Evolutionary conservation across 768 basidiomycete species (phyloP).

Genomic region (Lentinula boryana): DNA sequence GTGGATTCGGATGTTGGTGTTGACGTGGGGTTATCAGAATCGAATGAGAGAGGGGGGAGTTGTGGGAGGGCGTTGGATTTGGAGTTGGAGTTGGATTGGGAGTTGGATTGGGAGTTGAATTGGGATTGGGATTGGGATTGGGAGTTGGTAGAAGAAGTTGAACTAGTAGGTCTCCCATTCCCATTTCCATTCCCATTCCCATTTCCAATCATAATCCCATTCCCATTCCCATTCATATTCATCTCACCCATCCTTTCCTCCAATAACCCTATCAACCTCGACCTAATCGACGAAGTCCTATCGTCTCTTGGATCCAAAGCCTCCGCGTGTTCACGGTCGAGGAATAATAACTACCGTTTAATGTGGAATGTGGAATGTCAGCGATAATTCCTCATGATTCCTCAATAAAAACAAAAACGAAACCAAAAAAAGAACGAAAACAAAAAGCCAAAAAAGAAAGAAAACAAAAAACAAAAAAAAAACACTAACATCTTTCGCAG

Average conservation of each 20-base stretch:
- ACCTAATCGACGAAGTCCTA: slow-evolving; percentile 64
- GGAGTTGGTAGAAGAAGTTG: no score
- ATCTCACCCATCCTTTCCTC: slow-evolving; percentile 53
- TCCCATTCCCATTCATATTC: no score
- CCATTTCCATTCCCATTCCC: neutral
- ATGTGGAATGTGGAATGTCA: no score
- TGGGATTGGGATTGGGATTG: no score
- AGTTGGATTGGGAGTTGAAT: no score
- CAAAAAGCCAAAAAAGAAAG: no score
- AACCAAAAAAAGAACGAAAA: no score
- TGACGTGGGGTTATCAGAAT: slow-evolving; percentile 14
- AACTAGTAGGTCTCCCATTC: slow-evolving; percentile 13
- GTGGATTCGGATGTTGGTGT: no score
- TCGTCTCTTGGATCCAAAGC: slow-evolving; percentile 72
- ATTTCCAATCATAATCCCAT: no score
- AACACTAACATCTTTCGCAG: slow-evolving; percentile 66
- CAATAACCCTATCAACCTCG: slow-evolving; percentile 56
- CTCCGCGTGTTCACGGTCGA: slow-evolving; percentile 80
- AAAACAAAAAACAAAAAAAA: neutral
- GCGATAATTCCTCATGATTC: no score
- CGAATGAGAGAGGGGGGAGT: slow-evolving; percentile 58
- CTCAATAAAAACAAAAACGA: no score
- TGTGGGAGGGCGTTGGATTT: slow-evolving; percentile 28
- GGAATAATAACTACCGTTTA: slow-evolving; percentile 84
- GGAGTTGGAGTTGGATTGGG: no score